Percentiles rank a stretch among this genome's conserved stretches.
phyloP scores from a whole-genome alignment of 371 early-diverging fungal species.

The Mucor sp. region DNA sequence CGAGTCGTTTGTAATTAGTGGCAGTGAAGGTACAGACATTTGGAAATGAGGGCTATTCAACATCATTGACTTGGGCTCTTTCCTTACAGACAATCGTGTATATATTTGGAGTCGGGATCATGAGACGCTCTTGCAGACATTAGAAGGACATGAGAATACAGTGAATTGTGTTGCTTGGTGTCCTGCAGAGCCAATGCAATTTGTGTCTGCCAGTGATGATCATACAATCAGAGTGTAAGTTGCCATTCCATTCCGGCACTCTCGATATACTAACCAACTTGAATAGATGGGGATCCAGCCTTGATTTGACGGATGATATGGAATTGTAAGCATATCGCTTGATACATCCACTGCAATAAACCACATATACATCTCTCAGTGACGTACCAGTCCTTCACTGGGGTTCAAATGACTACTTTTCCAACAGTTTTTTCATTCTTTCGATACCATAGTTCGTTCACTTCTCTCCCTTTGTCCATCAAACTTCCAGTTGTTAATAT shows the following conservation, averaged over 20 bases:
- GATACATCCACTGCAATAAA: neutral
- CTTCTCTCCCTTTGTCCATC: neutral
- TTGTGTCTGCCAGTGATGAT: constrained; percentile 96
- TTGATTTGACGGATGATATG: neutral
- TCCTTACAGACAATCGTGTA: constrained; percentile 65
- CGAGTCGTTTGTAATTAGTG: constrained; percentile 83
- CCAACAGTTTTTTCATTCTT: neutral
- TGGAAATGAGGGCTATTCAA: neutral
- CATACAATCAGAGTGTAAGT: constrained; percentile 89
- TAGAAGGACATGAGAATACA: constrained; percentile 81
- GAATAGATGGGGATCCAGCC: neutral
- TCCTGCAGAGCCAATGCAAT: constrained; percentile 61
- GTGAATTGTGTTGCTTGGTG: constrained; percentile 92
- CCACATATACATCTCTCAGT: neutral
- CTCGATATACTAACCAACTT: neutral
- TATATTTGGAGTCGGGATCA: constrained; percentile 93
- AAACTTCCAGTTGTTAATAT: neutral
- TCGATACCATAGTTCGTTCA: neutral
- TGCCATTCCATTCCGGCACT: neutral
- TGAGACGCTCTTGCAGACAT: constrained; percentile 70
- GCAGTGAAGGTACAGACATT: constrained; percentile 77
- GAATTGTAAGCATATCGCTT: neutral
- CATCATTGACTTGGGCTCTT: neutral
- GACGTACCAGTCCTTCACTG: neutral
- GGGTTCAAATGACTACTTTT: constrained; percentile 2